A percentile compares a stretch with the other conserved stretches of the same genome.
phyloP scores from a whole-genome alignment of 495 filamentous ascomycete species.

The Parachaetomium inaequale region DNA sequence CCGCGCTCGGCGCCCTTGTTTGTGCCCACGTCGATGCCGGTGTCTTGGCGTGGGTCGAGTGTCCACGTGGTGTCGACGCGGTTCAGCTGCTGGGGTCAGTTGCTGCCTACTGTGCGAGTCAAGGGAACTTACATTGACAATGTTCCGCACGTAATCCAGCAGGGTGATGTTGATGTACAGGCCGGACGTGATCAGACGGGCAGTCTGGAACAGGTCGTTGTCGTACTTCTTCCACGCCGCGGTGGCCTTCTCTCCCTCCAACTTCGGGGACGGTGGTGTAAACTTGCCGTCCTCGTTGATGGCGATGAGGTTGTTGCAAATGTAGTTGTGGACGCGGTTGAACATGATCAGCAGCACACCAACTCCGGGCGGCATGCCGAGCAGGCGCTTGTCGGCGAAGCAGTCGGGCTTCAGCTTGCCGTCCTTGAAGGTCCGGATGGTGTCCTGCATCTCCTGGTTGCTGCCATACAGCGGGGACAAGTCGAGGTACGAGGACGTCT shows the following conservation, averaged over 20 bases:
- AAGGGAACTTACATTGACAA: slow-evolving; percentile 55
- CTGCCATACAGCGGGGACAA: slow-evolving; percentile 83
- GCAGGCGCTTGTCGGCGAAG: slow-evolving; percentile 70
- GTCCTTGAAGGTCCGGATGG: slow-evolving; percentile 72
- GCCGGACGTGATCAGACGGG: slow-evolving; percentile 72
- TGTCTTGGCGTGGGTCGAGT: slow-evolving; percentile 65
- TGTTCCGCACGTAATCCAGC: slow-evolving; percentile 79
- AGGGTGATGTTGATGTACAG: slow-evolving; percentile 82
- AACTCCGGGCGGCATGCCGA: slow-evolving; percentile 84
- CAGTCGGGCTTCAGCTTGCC: slow-evolving; percentile 81
- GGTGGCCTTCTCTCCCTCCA: slow-evolving; percentile 47
- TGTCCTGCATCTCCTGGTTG: slow-evolving; percentile 68
- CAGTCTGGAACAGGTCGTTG: slow-evolving; percentile 81
- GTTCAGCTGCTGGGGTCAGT: slow-evolving; percentile 49
- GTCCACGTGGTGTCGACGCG: slow-evolving; percentile 74
- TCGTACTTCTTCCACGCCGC: slow-evolving; percentile 72
- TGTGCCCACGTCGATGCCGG: slow-evolving; percentile 54
- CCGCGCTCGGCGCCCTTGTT: slow-evolving; percentile 52
- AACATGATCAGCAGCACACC: slow-evolving; percentile 71
- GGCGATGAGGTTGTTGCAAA: slow-evolving; percentile 61
- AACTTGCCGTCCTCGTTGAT: slow-evolving; percentile 75
- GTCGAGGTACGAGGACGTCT: slow-evolving; percentile 83
- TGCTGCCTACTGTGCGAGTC: background rate
- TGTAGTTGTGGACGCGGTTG: slow-evolving; percentile 78
- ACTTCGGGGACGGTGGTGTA: slow-evolving; percentile 50